Conservation (phyloP, 2,329 filamentous ascomycete genomes). For the Byssochlamys sp. region DNA sequence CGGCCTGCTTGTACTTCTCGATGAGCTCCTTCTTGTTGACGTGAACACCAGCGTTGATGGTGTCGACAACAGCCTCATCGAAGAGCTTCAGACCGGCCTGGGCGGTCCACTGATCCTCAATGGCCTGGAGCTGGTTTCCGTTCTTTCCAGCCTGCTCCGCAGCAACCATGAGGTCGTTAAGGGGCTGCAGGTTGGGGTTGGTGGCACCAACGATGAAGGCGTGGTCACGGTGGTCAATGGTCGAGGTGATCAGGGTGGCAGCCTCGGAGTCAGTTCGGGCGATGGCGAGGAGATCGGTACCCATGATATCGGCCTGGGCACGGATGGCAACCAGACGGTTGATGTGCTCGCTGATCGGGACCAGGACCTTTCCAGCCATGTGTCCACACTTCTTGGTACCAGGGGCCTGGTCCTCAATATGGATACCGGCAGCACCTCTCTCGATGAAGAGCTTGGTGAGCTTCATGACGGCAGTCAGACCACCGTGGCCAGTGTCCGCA, state of each 20-base stretch:
- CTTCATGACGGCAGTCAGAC: slow-evolving; percentile 98
- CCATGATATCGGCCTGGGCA: slow-evolving; percentile 98
- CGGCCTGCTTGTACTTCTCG: slow-evolving; percentile 54
- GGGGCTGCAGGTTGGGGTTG: slow-evolving; percentile 70
- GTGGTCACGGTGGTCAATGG: slow-evolving; percentile 92
- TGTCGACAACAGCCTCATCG: slow-evolving; percentile 76
- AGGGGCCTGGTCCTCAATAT: slow-evolving; percentile 96
- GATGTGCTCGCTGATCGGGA: slow-evolving; percentile 95
- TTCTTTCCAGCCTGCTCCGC: slow-evolving; percentile 74
- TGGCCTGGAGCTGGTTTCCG: slow-evolving; percentile 71
- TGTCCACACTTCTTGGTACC: slow-evolving; percentile 99
- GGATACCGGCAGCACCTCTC: slow-evolving; percentile 91
- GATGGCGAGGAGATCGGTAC: slow-evolving; percentile 78
- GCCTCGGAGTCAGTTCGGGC: slow-evolving; percentile 96
- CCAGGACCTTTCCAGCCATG: slow-evolving; percentile 97
- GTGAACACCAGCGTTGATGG: slow-evolving; percentile 60
- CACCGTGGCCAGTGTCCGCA: slow-evolving; percentile 93
- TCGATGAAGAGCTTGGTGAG: slow-evolving; percentile 95
- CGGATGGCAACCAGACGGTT: slow-evolving; percentile 94
- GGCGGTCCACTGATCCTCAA: slow-evolving; percentile 79
- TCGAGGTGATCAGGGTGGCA: slow-evolving; percentile 90
- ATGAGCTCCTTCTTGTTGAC: slow-evolving; percentile 59
- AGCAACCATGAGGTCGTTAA: slow-evolving; percentile 82
- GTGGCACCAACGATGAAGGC: slow-evolving; percentile 83
- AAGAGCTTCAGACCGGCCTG: slow-evolving; percentile 78